phyloP scores from a whole-genome alignment of 1,284 basidiomycete species.

The Tilletia horrida region DNA sequence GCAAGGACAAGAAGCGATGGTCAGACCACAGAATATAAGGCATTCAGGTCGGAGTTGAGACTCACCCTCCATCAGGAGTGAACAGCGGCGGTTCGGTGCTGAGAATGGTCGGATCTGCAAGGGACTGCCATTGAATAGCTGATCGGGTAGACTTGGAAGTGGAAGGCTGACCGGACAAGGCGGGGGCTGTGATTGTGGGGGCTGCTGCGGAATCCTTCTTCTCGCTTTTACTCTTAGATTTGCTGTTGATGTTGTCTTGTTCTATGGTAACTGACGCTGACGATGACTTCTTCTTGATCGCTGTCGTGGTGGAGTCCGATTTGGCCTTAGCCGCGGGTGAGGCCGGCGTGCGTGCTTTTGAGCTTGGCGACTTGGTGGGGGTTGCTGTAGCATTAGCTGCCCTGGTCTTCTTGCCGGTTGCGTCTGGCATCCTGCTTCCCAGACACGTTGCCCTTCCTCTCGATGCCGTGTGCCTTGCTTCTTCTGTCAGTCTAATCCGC shows the following conservation, averaged over 20 bases:
- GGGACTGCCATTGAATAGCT: not conserved
- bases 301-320: not conserved
- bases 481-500: not conserved
- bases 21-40: not conserved
- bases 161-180: not conserved
- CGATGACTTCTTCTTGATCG: not conserved
- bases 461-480: not conserved
- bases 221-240: not conserved
- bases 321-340: not conserved
- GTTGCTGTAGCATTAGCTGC: too few relatives aligned
- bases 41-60: not conserved
- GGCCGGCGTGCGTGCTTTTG: not conserved
- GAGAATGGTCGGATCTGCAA: conserved; percentile 1
- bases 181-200: not conserved
- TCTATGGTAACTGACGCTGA: not conserved
- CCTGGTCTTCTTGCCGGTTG: not conserved
- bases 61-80: conserved; percentile 6
- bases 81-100: conserved; percentile 6
- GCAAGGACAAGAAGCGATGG: not conserved
- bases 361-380: too few relatives aligned
- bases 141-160: not conserved
- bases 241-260: not conserved
- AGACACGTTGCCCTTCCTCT: not conserved
- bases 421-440: not conserved
- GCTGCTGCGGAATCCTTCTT: not conserved